These are phyloP conservation scores for Fonsecaea monophora DNA, from an alignment of 2,329 filamentous ascomycete genomes.

Conservation along the genomic window DNA sequence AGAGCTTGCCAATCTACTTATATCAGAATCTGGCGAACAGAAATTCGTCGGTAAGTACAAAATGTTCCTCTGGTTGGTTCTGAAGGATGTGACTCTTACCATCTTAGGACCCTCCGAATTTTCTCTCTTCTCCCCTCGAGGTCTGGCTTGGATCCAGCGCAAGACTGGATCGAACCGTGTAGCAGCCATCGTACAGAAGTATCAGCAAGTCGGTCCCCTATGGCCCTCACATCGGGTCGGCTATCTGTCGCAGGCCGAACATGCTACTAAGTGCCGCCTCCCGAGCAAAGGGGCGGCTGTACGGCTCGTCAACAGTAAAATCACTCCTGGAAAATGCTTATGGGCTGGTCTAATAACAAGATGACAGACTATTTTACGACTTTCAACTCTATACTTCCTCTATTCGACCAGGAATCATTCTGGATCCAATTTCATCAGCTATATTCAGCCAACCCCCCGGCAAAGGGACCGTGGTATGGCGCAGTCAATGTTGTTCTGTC, in stretches of 20 bases:
- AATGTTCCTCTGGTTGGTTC: background rate
- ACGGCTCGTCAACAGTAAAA: constrained; percentile 24
- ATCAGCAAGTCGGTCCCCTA: constrained; percentile 4
- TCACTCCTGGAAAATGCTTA: background rate
- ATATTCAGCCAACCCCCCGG: constrained; percentile 3
- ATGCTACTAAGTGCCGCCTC: constrained; percentile 1
- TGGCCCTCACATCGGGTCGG: constrained; percentile 19
- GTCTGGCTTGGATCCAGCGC: constrained; percentile 24
- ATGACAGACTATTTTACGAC: constrained; percentile 24
- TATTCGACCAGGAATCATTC: constrained; percentile 19
- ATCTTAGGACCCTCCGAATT: constrained; percentile 20
- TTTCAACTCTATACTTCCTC: constrained; percentile 23
- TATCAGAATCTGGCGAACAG: constrained; percentile 20
- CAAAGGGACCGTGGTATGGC: constrained; percentile 16
- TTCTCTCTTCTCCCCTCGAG: constrained; percentile 24
- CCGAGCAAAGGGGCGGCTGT: constrained; percentile 20
- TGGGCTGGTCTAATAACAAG: background rate
- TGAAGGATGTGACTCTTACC: background rate
- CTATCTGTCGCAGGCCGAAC: constrained; percentile 8
- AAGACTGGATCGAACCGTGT: constrained; percentile 21
- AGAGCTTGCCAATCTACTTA: constrained; percentile 25
- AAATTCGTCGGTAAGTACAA: constrained; percentile 26
- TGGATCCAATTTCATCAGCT: constrained; percentile 21
- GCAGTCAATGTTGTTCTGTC: constrained; percentile 23
- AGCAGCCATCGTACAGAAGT: background rate